Evolutionary conservation across 1,284 basidiomycete species (phyloP).

Genomic region (Puccinia triticina): DNA sequence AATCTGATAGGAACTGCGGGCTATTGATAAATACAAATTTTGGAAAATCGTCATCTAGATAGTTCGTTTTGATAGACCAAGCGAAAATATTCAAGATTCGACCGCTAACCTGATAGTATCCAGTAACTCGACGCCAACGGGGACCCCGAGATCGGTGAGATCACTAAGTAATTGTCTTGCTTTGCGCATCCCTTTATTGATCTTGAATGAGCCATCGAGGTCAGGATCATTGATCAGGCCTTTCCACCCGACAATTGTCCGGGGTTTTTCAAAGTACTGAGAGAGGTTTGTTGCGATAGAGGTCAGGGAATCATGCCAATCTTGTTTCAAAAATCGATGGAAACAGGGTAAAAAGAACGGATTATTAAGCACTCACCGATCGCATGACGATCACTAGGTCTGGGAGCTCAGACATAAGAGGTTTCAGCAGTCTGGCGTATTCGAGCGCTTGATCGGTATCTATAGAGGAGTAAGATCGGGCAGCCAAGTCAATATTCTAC

Average conservation of each 20-base stretch:
- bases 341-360: no score
- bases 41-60: conserved; percentile 67
- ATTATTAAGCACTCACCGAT: conserved; percentile 62
- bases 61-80: conserved; percentile 58
- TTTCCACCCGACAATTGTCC: conserved; percentile 98
- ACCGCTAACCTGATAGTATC: conserved; percentile 60
- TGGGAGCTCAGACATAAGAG: conserved; percentile 68
- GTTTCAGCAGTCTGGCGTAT: conserved; percentile 78
- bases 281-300: conserved; percentile 50
- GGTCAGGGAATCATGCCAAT: background rate
- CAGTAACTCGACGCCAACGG: conserved; percentile 84
- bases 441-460: conserved; percentile 83
- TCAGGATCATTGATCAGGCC: conserved; percentile 95
- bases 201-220: conserved; percentile 79
- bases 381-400: conserved; percentile 91
- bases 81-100: background rate
- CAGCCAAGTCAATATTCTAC: background rate
- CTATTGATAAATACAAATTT: conserved; percentile 63
- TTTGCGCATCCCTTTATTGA: conserved; percentile 92
- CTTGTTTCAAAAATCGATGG: no score
- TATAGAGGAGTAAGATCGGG: background rate
- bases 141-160: conserved; percentile 79
- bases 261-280: conserved; percentile 70
- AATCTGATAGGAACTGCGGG: conserved; percentile 92
- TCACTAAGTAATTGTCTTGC: conserved; percentile 85